Base-by-base conservation (phyloP, 2,329 filamentous ascomycete species). In the Aspergillus hortae region DNA sequence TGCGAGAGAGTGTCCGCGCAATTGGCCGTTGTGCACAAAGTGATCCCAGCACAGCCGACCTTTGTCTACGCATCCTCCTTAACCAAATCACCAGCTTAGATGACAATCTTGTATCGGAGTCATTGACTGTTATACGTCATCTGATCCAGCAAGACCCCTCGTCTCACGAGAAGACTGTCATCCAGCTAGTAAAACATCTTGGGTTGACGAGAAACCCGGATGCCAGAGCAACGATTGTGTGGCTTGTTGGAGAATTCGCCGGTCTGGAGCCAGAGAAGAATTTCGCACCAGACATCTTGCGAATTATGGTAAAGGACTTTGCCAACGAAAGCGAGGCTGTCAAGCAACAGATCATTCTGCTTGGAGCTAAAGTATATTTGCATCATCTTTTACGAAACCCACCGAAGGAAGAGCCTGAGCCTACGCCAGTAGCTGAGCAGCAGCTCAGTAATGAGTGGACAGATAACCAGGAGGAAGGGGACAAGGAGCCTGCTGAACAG, bases 291-390 rank as follows among this genome's bases (percentile, higher is more conserved):
- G 94, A 99, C 64, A 91, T 97, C 6, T 76, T 97, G 32, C 85
- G 94, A 6, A 92, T 97, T 41, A 75, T 99, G 2, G 81, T 91
- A 42, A 92, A 91, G 68, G 87, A 86, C 15, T 99, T 97, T 65
- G 78, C 85, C 1, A 84, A 86, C 55, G 94, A 99, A 72, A 85
- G 86, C 1, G 91, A 96, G 66, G 79, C 86, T 25, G 91, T 90
- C 11, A 96, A 95, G 69, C 81, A 91, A 53, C 94, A 99, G 69
- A 95, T 97, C 57, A 80, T 99, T 14, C 79, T 99, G 1, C 80
- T 99, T 3, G 94, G 89, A 6, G 92, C 94, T n/a, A 97, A 97
- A 67, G 91, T 97, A 1, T 97, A 97, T 66, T 80, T 97, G 14
- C 90, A 97, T 63, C 84, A 95, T 66, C 72, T 97, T 36, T 82